Conservation (phyloP, 2,329 filamentous ascomycete genomes). For the Raffaelea arxii region DNA sequence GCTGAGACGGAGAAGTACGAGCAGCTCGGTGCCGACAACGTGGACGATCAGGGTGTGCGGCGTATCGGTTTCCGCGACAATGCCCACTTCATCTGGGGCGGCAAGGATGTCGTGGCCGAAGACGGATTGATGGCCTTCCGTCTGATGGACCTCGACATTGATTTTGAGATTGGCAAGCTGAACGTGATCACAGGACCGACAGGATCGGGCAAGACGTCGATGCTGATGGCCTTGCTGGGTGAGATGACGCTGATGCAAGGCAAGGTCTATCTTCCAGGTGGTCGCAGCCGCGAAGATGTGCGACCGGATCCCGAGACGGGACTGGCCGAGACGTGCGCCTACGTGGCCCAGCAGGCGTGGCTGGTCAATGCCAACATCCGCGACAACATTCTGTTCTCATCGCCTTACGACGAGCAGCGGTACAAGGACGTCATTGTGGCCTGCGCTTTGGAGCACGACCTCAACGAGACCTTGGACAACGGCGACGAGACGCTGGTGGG, state of each 20-base stretch:
- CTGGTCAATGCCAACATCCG: conserved; percentile 91
- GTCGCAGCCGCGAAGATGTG: conserved; percentile 76
- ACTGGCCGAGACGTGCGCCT: conserved; percentile 84
- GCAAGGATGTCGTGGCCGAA: conserved; percentile 48
- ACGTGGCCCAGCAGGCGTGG: conserved; percentile 96
- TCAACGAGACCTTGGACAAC: conserved; percentile 74
- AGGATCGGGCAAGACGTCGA: conserved; percentile 88
- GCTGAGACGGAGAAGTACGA: conserved; percentile 94
- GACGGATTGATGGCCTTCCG: conserved; percentile 68
- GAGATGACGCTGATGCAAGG: conserved; percentile 88
- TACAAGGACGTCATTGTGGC: conserved; percentile 85
- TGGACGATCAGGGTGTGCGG: conserved; percentile 58
- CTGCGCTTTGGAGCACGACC: conserved; percentile 82
- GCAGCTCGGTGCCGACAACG: conserved; percentile 64
- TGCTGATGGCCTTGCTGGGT: conserved; percentile 90
- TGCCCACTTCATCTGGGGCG: conserved; percentile 84
- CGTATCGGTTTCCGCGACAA: conserved; percentile 71
- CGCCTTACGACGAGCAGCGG: conserved; percentile 66
- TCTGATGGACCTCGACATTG: conserved; percentile 71
- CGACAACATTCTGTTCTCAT: conserved; percentile 90
- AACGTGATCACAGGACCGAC: conserved; percentile 92
- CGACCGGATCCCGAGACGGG: conserved; percentile 72
- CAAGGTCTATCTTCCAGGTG: conserved; percentile 74
- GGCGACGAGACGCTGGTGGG: conserved; percentile 92
- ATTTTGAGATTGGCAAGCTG: conserved; percentile 75